Evolutionary conservation across 176 grass and related monocot genomes (phyloP), one percentile per base, ranked within the genome.

Genomic region (Juncus inflexus): DNA sequence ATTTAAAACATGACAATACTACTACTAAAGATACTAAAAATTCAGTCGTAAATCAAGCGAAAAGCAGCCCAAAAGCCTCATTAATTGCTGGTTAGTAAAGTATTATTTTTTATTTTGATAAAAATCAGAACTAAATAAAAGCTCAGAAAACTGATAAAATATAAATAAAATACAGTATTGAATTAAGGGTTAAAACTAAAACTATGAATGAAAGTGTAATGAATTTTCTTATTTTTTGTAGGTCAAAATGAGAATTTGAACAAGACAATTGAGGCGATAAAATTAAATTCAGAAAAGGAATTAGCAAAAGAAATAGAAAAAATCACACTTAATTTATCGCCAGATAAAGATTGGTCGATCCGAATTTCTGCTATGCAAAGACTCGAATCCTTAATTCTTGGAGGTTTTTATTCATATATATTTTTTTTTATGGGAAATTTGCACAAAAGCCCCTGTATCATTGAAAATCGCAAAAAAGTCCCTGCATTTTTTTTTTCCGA

Each of bases 201-300:
- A 9, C 43, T 6, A 6, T 47, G 9, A 47, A 47, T 47, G 43
- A 47, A 47, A 28, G 19, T 55, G 58, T 77, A 61, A 7, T 65
- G 3, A 36, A 19, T 58, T 16, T 76, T 35, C 10, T 3, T 45
- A 15, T 76, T 53, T 60, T 59, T 65, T 83, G 3, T 66, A 96
- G 87, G 84, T 43, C 82, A 91, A 65, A 76, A 63, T 76, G 87
- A 81, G 76, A 51, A 58, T 57, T 66, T 74, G 64, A 76, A 62
- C 58, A 96, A 82, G 35, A 47, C 64, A 79, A 50, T 83, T 47
- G 87, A 80, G 13, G 79, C 81, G 64, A 79, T 91, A 75, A 90
- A 88, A n/a, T 73, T 96, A 40, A 90, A 80, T 63, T 91, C 91
- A 60, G 91, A 96, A 66, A 96, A 90, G 77, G 81, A 91, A 71